Conservation (phyloP, 177 flowering plant species). For the Tripterygium wilfordii region DNA sequence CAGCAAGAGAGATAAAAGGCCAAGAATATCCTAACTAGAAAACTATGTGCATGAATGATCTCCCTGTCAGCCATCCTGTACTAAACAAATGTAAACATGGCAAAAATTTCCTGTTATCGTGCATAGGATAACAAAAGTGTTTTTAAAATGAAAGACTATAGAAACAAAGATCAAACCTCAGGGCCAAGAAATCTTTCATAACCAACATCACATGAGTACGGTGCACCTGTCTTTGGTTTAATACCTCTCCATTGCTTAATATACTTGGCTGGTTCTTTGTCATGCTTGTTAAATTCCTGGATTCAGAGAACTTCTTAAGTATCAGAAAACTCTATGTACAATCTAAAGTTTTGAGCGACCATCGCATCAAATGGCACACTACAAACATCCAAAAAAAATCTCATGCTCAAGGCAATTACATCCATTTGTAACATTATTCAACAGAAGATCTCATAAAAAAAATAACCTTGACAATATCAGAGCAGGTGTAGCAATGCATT, state of each 20-base stretch:
- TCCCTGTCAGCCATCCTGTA: not conserved
- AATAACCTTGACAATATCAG: slow-evolving; percentile 92
- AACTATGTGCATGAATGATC: too few species aligned
- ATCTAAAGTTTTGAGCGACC: not conserved
- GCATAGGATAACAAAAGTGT: too few species aligned
- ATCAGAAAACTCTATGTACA: not conserved
- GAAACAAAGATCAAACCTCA: slow-evolving; percentile 59
- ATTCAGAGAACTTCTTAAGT: slow-evolving; percentile 2
- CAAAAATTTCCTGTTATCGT: too few species aligned
- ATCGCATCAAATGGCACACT: not conserved
- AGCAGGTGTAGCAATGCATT: slow-evolving; percentile 84
- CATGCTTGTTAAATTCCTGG: slow-evolving; percentile 96
- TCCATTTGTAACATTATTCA: not conserved
- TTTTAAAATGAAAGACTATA: not conserved
- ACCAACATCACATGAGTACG: slow-evolving; percentile 94
- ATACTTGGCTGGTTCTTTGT: slow-evolving; percentile 87
- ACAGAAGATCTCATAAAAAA: not conserved
- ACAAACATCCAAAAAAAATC: too few species aligned
- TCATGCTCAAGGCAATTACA: not conserved
- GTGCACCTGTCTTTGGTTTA: slow-evolving; percentile 98
- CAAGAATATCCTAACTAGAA: too few species aligned
- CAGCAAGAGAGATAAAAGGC: too few species aligned
- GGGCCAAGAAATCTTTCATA: slow-evolving; percentile 99
- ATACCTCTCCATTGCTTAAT: slow-evolving; percentile 94
- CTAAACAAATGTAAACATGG: not conserved